These are phyloP conservation scores for Chaetomium strumarium DNA, from an alignment of 2,329 filamentous ascomycete species.

Conservation along the genomic window DNA sequence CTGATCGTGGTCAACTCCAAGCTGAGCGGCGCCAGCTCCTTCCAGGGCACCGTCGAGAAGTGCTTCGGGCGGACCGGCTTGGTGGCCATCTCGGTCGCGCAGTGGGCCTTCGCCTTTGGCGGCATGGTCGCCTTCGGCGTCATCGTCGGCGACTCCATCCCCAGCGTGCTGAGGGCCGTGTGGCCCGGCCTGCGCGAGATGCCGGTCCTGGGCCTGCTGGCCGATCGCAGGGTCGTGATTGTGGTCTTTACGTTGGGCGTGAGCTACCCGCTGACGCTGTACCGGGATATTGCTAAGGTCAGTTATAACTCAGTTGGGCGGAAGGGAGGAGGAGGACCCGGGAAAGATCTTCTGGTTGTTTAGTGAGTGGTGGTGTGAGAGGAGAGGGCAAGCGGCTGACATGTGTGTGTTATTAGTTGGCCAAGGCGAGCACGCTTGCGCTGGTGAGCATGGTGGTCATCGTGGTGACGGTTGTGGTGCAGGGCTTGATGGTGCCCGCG, in stretches of 20 bases:
- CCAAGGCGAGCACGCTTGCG: constrained; percentile 90
- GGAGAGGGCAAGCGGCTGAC: constrained; percentile 5
- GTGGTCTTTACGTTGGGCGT: constrained; percentile 79
- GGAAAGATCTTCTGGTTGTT: neutral
- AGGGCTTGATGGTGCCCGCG: constrained; percentile 68
- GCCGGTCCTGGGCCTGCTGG: constrained; percentile 75
- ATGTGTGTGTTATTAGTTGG: constrained; percentile 54
- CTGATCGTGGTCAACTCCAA: constrained; percentile 98
- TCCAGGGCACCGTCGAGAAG: constrained; percentile 91
- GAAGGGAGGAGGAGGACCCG: too few species aligned
- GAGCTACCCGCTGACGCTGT: constrained; percentile 86
- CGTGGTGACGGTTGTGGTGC: constrained; percentile 77
- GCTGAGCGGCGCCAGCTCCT: constrained; percentile 85
- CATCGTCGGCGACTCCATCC: constrained; percentile 94
- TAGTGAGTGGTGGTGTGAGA: neutral
- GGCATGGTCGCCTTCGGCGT: constrained; percentile 98
- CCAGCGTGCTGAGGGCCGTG: constrained; percentile 75
- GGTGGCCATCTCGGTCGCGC: constrained; percentile 80
- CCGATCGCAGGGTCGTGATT: constrained; percentile 77
- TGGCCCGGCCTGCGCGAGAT: constrained; percentile 69
- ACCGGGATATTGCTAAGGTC: constrained; percentile 95
- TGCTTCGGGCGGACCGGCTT: constrained; percentile 87
- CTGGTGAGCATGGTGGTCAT: constrained; percentile 91
- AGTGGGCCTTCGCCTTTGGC: constrained; percentile 98
- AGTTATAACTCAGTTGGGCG: constrained; percentile 25